phyloP scores from a whole-genome alignment of 306 rosid genomes.

The Cucurbita argyrosperma region DNA sequence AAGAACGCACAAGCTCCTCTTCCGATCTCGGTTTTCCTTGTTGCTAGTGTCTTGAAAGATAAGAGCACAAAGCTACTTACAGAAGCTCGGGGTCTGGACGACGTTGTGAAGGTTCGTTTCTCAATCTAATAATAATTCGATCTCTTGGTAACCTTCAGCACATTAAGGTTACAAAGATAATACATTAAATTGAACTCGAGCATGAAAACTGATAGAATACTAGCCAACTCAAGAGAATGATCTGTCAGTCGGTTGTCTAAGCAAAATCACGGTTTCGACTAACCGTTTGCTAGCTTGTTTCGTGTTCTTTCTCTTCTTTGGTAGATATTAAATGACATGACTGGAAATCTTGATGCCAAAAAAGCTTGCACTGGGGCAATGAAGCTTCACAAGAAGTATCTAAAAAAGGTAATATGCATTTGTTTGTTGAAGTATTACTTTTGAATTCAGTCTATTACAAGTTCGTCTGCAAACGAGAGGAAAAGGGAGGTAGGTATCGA shows the following conservation, averaged over 20 bases:
- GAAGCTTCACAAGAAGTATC: constrained; percentile 93
- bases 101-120: constrained; percentile 80
- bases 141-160: background rate
- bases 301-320: background rate
- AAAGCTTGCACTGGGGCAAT: constrained; percentile 91
- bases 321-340: constrained; percentile 87
- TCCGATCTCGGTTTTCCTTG: constrained; percentile 89
- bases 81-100: constrained; percentile 91
- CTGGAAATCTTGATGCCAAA: constrained; percentile 89
- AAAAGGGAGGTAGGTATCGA: background rate
- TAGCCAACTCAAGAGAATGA: background rate
- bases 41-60: constrained; percentile 90
- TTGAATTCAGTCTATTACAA: background rate
- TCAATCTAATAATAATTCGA: background rate
- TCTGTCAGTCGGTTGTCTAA: background rate
- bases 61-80: constrained; percentile 64
- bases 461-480: background rate
- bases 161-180: background rate
- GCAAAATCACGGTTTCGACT: background rate
- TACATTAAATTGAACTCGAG: background rate
- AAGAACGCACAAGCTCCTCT: constrained; percentile 65
- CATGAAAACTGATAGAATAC: background rate
- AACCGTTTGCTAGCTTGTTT: background rate
- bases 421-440: background rate
- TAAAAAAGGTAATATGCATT: constrained; percentile 44